Evolutionary conservation across 2,329 filamentous ascomycete genomes (phyloP), one percentile per base, ranked within the genome.

Genomic region (Diaporthe nobilis): DNA sequence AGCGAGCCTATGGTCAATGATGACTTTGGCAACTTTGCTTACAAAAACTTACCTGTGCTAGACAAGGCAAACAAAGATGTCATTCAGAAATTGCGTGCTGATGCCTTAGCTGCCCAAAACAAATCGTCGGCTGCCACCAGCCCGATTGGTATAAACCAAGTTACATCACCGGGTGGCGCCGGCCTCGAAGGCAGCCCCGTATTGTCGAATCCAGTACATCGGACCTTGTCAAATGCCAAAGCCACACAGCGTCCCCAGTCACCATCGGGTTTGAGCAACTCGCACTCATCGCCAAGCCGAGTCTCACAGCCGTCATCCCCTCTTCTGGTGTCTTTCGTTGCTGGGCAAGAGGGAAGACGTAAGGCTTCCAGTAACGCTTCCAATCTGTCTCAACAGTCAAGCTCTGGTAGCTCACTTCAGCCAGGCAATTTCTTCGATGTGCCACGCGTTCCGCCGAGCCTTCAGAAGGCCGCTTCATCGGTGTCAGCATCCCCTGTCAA

Each of bases 61-160:
- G 97, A 98, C 81, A 98, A 98, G 84, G 97, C 97, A 73, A 99
- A 99, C 85, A 99, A 99, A 83, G 97, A 99, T 81, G 95, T 98
- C 42, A 98, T 99, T 44, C 96, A 98, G 81, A 98, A 98, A 83
- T 88, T 99, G 75, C 93, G 96, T 15, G 95, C 96, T 31, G 96
- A 98, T 84, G 96, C 97, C 4, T 89, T 98, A 86, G 95, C 91
- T 3, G 85, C 88, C 2, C 91, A 92, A 79, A 90, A 84, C 81
- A 92, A 92, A 80, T 85, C 86, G 47, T 82, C 86, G 7, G 82
- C 84, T 5, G 76, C 72, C 53, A 80, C 85, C 44, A 90, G 87
- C 75, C 86, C 88, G 1, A 85, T 86, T 70, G 84, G 84, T 12
- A 78, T 82, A 49, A 84, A 81, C 47, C 86, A 80, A 68, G 81